phyloP scores from a whole-genome alignment of 805 yeast species.

The Kodamaea laetipori region DNA sequence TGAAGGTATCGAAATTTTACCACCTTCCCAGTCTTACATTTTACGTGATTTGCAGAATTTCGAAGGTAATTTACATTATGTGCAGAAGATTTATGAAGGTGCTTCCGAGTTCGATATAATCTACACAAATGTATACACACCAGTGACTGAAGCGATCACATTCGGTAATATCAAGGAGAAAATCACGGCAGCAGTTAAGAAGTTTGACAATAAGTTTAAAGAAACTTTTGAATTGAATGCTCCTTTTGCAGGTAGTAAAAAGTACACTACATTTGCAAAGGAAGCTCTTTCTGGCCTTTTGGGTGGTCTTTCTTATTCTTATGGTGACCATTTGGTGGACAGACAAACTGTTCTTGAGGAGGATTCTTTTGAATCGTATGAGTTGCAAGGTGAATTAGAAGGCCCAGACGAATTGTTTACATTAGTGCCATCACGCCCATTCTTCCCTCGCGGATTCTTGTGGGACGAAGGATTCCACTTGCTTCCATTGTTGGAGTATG shows the following conservation, averaged over 20 bases:
- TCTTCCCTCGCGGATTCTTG: conserved; percentile 94
- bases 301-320: conserved; percentile 88
- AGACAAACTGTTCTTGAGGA: conserved; percentile 67
- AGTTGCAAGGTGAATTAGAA: conserved; percentile 58
- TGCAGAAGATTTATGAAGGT: conserved; percentile 78
- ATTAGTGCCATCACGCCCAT: conserved; percentile 88
- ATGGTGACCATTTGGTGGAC: conserved; percentile 84
- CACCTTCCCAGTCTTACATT: conserved; percentile 53
- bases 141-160: conserved; percentile 38
- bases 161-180: conserved; percentile 36
- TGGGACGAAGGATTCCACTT: conserved; percentile 99
- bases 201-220: conserved; percentile 56
- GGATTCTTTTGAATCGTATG: conserved; percentile 60
- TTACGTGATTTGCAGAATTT: conserved; percentile 60
- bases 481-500: conserved; percentile 78
- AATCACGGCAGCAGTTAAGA: conserved; percentile 32
- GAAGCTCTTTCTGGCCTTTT: conserved; percentile 78
- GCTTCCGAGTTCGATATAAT: conserved; percentile 72
- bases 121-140: conserved; percentile 52
- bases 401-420: conserved; percentile 80
- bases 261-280: conserved; percentile 62
- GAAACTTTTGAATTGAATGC: conserved; percentile 50
- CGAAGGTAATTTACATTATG: conserved; percentile 75
- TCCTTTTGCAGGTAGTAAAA: conserved; percentile 51
- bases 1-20: conserved; percentile 29